Base-by-base conservation (phyloP, 2,329 filamentous ascomycete genomes). In the Dothiorella sarmentorum region DNA sequence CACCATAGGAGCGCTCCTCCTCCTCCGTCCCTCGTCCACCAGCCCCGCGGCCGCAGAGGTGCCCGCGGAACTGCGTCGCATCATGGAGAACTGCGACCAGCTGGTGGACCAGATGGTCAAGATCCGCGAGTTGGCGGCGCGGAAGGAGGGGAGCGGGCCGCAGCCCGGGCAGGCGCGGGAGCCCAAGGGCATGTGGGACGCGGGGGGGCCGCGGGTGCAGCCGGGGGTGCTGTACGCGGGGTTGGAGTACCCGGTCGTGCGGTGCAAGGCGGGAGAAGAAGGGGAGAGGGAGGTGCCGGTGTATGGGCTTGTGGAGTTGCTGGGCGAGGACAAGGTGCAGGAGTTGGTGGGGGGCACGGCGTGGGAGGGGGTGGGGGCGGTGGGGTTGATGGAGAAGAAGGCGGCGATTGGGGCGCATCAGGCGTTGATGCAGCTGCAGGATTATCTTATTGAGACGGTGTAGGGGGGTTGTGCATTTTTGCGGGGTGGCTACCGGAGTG, bases 281-380 rank as follows among this genome's bases (percentile, higher is more conserved):
- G 35, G 66, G 42, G 70, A 68, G 7, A 61, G 51, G 7, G 65
- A 66, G 49, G 63, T 74, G 4, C 61, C 71, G 2, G 63, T 74
- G 58, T 73, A 73, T 56, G 69, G 70, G 59, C 58, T 74, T 44
- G 43, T 26, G 10, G 72, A 73, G 58, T 37, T 74, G 55, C 60
- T 74, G 7, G 71, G 71, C 2, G 64, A 66, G 37, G 68, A 71
- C 15, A 67, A 60, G 38, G 52, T 67, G 5, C 38, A 49, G 17
- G 61, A 65, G 35, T 47, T 74, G 60, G 57, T 71, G 3, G 33
- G 37, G 18, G 63, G 61, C 0, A 67, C 67, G 45, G 60, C 61
- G 37, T 69, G 67, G 33, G 63, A 65, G 35, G 58, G 35, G 3
- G 65, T 64, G 29, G 60, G 37, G 13, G 71, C 66, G 31, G 64